Evolutionary conservation across 306 rosid genomes (phyloP).

Genomic region (Datisca glomerata): DNA sequence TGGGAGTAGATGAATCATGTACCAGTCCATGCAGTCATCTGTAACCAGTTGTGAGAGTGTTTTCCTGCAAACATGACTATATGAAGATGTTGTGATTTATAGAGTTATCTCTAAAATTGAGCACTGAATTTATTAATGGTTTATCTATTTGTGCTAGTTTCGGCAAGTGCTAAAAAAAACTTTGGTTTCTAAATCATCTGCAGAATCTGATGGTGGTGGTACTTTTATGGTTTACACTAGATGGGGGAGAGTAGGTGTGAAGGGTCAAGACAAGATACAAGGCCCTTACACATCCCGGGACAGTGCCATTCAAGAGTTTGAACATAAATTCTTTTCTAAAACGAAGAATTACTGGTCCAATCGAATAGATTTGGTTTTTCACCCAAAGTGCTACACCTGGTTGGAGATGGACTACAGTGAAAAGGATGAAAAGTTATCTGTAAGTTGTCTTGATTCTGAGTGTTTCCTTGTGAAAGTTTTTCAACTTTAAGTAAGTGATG

Average conservation of each 20-base stretch:
- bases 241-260: constrained; percentile 95
- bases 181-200: constrained; percentile 10
- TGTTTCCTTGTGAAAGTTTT: constrained; percentile 7
- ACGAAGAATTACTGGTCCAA: constrained; percentile 65
- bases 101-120: background rate
- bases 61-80: too few species aligned
- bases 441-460: constrained; percentile 34
- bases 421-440: constrained; percentile 38
- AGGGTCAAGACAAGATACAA: constrained; percentile 64
- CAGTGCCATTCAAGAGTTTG: constrained; percentile 50
- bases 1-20: too few species aligned
- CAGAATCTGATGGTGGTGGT: constrained; percentile 80
- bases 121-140: background rate
- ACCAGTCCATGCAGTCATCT: too few species aligned
- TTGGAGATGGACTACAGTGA: constrained; percentile 81
- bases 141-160: too few species aligned
- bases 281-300: constrained; percentile 53
- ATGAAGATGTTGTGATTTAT: too few species aligned
- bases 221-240: constrained; percentile 68
- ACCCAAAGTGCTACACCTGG: constrained; percentile 65
- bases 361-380: constrained; percentile 38
- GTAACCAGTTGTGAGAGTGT: too few species aligned
- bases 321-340: constrained; percentile 56
- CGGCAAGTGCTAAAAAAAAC: too few species aligned
- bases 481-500: constrained; percentile 5